Percentiles rank a stretch among this genome's conserved stretches.
These are phyloP conservation scores for Flaveria sonorensis DNA, from an alignment of 129 eudicot genomes.

Conservation along the genomic window DNA sequence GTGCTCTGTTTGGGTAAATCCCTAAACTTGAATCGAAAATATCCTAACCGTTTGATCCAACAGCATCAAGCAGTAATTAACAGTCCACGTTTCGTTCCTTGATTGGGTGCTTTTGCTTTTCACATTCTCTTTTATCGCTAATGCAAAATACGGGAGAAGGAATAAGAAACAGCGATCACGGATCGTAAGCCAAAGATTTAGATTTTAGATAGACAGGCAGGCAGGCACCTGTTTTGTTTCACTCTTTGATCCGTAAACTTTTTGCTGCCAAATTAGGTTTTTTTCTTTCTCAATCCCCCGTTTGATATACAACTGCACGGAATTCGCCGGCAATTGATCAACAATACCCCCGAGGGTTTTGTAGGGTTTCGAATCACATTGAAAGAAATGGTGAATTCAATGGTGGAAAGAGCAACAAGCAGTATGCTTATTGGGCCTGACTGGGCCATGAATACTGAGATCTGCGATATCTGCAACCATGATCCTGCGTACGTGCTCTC, in stretches of 20 bases:
- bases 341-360: conserved; percentile 18
- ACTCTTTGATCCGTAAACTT: conserved; percentile 5
- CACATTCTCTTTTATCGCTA: conserved; percentile 6
- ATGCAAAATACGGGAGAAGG: conserved; percentile 27
- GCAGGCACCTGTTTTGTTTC: conserved; percentile 14
- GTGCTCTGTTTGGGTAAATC: neutral
- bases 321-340: conserved; percentile 20
- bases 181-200: conserved; percentile 19
- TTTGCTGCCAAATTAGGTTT: neutral
- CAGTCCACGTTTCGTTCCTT: conserved; percentile 23
- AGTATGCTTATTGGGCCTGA: conserved; percentile 60
- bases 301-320: neutral
- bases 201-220: neutral
- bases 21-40: neutral
- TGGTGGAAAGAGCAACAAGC: conserved; percentile 81
- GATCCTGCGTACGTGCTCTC: conserved; percentile 48
- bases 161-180: conserved; percentile 32
- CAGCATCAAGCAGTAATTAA: conserved; percentile 1
- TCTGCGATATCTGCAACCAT: conserved; percentile 57
- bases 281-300: conserved; percentile 18
- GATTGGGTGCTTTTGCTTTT: conserved; percentile 24
- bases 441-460: conserved; percentile 60
- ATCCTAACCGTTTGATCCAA: neutral
- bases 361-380: too few relatives aligned
- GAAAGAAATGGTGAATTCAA: conserved; percentile 63